phyloP scores from a whole-genome alignment of 2,329 filamentous ascomycete genomes.

The Exophiala xenobiotica region DNA sequence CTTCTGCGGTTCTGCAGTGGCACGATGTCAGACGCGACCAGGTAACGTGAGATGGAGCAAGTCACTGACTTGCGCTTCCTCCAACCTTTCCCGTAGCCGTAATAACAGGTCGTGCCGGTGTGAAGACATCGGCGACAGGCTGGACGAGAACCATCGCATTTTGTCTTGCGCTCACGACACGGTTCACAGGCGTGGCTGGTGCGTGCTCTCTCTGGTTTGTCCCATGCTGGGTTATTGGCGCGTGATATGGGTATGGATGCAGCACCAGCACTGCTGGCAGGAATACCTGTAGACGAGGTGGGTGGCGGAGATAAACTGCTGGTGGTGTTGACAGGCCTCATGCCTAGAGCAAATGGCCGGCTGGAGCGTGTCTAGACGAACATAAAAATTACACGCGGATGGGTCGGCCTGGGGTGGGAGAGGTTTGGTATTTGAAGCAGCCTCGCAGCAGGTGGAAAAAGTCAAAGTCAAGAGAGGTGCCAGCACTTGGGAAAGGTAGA shows the following conservation, averaged over 20 bases:
- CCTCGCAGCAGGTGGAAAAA: too few species aligned
- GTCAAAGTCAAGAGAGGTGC: too few species aligned
- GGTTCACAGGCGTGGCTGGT: constrained; percentile 32
- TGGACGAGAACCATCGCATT: constrained; percentile 30
- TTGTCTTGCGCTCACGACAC: constrained; percentile 32
- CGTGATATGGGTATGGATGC: constrained; percentile 16
- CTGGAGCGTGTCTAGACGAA: too few species aligned
- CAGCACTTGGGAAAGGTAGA: too few species aligned
- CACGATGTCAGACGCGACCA: too few species aligned
- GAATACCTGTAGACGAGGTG: background rate
- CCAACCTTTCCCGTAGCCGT: constrained; percentile 32
- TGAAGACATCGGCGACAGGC: constrained; percentile 31
- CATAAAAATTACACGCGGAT: too few species aligned
- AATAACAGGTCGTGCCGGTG: constrained; percentile 30
- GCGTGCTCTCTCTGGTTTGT: constrained; percentile 29
- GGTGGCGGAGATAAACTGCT: constrained; percentile 1
- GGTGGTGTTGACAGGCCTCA: background rate
- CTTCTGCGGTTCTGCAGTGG: constrained; percentile 29
- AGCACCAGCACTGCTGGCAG: background rate
- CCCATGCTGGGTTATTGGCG: constrained; percentile 21
- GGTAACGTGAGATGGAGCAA: constrained; percentile 4
- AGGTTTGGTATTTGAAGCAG: too few species aligned
- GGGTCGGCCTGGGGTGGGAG: too few species aligned
- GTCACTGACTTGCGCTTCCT: constrained; percentile 31
- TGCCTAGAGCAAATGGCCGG: background rate